Evolutionary conservation across 73 alveolate species (phyloP), one percentile per base, ranked within the genome.

Genomic region (Paramecium sonneborni): DNA sequence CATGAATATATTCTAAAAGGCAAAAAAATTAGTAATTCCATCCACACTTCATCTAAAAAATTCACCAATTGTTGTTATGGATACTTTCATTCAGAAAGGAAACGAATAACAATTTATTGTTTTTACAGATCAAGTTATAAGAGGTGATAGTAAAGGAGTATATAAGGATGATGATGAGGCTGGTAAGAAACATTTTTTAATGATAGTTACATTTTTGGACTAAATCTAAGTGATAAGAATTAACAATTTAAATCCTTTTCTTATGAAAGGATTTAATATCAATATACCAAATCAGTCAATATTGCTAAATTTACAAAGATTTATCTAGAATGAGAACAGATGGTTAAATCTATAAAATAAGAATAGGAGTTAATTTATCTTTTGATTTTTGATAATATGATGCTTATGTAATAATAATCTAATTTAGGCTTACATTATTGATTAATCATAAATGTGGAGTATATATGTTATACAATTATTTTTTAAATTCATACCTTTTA

Each of bases 401-500:
- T 3, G 84, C 84, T 30, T 32, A 62, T 26, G 84, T 62, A 62
- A 62, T 26, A n/a, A 52, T 0, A 18, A 15, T 62, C 48, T 23
- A 23, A 7, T 9, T 62, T 11, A 62, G 84, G 84, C 84, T 23
- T 62, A 30, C 2, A 62, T 62, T 62, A 44, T 62, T 0, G 84
- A 62, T 12, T 26, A 62, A 62, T 62, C 84, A 3, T 62, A 62
- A 26, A 32, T 32, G 44, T 62, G 84, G 84, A 62, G 24, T 62
- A 62, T 46, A 23, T 62, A 62, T 62, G 44, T 9, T 1, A n/a
- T n/a, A n/a, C n/a, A n/a, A n/a, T n/a, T n/a, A n/a, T n/a, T n/a
- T n/a, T n/a, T n/a, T n/a, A n/a, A n/a, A n/a, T n/a, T n/a, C n/a
- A 62, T 62, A 62, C 84, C 84, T 32, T 62, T 62, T 26, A 62